Conservation (phyloP, 495 filamentous ascomycete species). For the Neurospora tetraspora region DNA sequence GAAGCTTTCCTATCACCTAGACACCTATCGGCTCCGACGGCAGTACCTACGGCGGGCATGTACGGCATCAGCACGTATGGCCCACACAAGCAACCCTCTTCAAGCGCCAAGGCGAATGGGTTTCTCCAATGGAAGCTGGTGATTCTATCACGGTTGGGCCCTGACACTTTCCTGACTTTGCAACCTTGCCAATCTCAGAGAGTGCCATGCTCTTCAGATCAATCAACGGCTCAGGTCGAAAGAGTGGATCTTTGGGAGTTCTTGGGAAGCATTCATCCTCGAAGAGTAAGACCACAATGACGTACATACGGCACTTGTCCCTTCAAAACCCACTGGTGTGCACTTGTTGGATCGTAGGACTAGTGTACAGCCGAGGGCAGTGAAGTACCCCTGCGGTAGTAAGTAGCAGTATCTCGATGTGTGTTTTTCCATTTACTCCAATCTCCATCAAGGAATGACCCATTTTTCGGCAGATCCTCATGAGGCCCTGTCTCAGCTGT, state of each 20-base stretch:
- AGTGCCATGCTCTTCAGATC: background rate
- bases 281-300: background rate
- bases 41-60: background rate
- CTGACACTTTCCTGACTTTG: background rate
- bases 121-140: background rate
- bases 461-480: background rate
- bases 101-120: background rate
- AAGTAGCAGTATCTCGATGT: background rate
- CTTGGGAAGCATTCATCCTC: background rate
- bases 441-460: background rate
- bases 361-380: background rate
- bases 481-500: background rate
- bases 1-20: background rate
- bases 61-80: background rate
- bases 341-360: background rate
- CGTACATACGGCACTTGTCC: background rate
- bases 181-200: background rate
- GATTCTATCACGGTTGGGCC: background rate
- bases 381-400: background rate
- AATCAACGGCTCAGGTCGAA: background rate
- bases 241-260: background rate
- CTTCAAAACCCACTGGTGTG: background rate
- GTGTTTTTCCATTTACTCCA: background rate
- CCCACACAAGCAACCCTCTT: background rate
- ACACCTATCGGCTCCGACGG: background rate